Percentiles rank a stretch among this genome's conserved stretches.
These are phyloP conservation scores for Rhipidocladum racemiflorum DNA, from an alignment of 176 grass and related monocot species.

Conservation along the genomic window DNA sequence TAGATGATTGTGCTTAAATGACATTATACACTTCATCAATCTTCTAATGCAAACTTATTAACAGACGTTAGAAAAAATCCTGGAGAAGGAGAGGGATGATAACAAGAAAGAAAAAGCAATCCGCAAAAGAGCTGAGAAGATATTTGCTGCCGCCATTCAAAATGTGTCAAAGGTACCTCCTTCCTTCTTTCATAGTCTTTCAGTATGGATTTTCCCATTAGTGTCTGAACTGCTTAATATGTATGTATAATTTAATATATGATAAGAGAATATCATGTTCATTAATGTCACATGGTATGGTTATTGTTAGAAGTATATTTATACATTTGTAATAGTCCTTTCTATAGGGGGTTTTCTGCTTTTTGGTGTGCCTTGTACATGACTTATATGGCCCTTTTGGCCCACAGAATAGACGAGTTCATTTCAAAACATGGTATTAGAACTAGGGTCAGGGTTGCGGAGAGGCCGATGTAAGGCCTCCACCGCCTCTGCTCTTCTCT, in stretches of 20 bases:
- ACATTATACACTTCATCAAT: background rate
- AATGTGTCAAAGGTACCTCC: conserved; percentile 45
- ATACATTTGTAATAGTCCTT: too few species aligned
- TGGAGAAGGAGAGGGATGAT: conserved; percentile 83
- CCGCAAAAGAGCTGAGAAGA: conserved; percentile 45
- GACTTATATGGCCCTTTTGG: too few species aligned
- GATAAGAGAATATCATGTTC: background rate
- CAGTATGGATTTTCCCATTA: background rate
- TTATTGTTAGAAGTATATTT: background rate
- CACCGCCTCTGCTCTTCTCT: too few species aligned
- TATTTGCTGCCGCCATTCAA: conserved; percentile 16
- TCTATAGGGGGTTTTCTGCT: too few species aligned
- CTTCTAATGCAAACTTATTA: conserved; percentile 35
- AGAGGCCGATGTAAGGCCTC: too few species aligned
- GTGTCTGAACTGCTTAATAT: background rate
- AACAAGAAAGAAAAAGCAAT: conserved; percentile 50
- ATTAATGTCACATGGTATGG: background rate
- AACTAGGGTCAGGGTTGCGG: too few species aligned
- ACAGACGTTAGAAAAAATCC: conserved; percentile 84
- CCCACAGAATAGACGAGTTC: too few species aligned
- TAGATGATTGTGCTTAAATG: conserved; percentile 11
- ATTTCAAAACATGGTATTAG: too few species aligned
- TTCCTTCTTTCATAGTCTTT: background rate
- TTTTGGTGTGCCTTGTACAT: too few species aligned
- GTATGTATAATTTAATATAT: background rate